These are phyloP conservation scores for Gastrolobium bilobum DNA, from an alignment of 306 rosid genomes.

Conservation along the genomic window DNA sequence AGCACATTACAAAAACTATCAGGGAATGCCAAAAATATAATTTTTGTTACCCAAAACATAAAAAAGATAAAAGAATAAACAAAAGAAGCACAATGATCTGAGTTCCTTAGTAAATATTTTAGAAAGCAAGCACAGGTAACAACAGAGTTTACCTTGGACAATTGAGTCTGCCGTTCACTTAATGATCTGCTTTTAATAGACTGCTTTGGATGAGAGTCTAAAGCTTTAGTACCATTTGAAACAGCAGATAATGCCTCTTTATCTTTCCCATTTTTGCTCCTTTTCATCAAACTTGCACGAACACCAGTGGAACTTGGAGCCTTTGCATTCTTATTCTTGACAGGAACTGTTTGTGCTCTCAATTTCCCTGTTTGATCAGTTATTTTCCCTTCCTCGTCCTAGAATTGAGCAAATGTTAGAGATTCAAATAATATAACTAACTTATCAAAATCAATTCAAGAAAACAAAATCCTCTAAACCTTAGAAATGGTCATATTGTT, in stretches of 20 bases:
- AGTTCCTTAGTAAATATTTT: slow-evolving; percentile 31
- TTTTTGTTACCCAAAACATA: background rate
- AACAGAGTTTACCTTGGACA: slow-evolving; percentile 55
- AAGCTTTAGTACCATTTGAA: slow-evolving; percentile 68
- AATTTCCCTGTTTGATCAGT: slow-evolving; percentile 51
- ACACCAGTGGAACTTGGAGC: slow-evolving; percentile 49
- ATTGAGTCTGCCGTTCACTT: slow-evolving; percentile 65
- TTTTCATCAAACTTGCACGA: slow-evolving; percentile 56
- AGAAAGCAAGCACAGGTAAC: slow-evolving; percentile 37
- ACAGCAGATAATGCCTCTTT: slow-evolving; percentile 60
- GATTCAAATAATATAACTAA: slow-evolving; percentile 38
- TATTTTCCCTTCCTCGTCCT: slow-evolving; percentile 65
- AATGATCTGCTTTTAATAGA: slow-evolving; percentile 62
- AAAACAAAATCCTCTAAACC: slow-evolving; percentile 54
- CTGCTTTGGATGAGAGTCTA: slow-evolving; percentile 59
- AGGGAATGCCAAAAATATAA: slow-evolving; percentile 45
- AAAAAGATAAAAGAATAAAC: slow-evolving; percentile 19
- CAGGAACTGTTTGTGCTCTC: slow-evolving; percentile 69
- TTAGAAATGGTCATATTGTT: slow-evolving; percentile 59
- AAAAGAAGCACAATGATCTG: slow-evolving; percentile 14
- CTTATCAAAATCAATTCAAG: slow-evolving; percentile 22
- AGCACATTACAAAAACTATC: slow-evolving; percentile 48
- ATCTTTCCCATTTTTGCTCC: slow-evolving; percentile 73
- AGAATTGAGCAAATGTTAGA: slow-evolving; percentile 37
- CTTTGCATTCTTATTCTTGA: slow-evolving; percentile 72